Evolutionary conservation across 23 red algal genomes (phyloP).

Genomic region (Gracilaria caudata): DNA sequence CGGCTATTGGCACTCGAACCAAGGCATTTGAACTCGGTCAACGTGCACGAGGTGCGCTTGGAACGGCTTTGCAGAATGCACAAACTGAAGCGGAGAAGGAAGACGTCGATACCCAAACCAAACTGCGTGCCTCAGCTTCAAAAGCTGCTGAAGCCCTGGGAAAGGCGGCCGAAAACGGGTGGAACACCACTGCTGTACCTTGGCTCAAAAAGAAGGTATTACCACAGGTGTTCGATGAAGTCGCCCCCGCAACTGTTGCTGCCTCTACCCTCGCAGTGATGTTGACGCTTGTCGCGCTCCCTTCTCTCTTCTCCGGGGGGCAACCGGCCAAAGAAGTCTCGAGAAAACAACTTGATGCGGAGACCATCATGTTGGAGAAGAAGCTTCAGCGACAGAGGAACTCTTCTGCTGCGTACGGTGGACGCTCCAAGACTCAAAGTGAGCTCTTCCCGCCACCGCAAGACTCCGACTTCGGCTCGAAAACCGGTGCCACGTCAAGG

Average conservation of each 20-base stretch:
- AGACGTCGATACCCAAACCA: background rate
- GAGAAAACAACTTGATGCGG: constrained; percentile 27
- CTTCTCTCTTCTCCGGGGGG: constrained; percentile 43
- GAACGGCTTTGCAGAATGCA: constrained; percentile 8
- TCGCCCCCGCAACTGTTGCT: background rate
- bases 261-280: constrained; percentile 9
- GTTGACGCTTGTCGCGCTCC: constrained; percentile 9
- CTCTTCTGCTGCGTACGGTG: background rate
- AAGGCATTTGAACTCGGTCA: constrained; percentile 43
- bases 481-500: background rate
- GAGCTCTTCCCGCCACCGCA: constrained; percentile 44
- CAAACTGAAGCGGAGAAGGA: constrained; percentile 30
- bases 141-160: constrained; percentile 18
- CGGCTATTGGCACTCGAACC: constrained; percentile 19
- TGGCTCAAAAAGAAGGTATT: constrained; percentile 34
- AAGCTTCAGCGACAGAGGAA: constrained; percentile 34
- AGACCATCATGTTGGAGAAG: constrained; percentile 48
- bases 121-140: constrained; percentile 41
- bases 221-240: background rate
- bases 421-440: constrained; percentile 7
- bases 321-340: constrained; percentile 2
- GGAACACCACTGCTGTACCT: constrained; percentile 30
- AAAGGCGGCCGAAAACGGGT: constrained; percentile 3
- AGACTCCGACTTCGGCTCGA: background rate
- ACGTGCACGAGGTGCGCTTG: constrained; percentile 14